Conservation (phyloP, 352 stramenopile genomes). For the Pythium phragmitis region DNA sequence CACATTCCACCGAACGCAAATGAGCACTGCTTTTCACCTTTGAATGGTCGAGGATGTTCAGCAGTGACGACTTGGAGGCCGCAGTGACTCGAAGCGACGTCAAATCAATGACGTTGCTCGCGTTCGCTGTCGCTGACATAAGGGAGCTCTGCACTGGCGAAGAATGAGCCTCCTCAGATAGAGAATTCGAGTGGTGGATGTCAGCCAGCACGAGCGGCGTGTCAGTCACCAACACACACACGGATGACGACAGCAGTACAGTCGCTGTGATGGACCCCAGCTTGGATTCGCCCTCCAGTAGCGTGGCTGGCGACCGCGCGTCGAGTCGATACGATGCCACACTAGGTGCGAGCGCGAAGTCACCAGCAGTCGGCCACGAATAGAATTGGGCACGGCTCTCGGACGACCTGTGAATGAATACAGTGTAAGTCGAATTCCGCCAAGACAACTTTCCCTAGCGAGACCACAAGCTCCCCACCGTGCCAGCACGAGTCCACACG, state of each 20-base stretch:
- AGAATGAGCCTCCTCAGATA: background rate
- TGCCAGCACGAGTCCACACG: slow-evolving; percentile 40
- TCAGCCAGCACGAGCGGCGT: slow-evolving; percentile 17
- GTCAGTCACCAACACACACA: slow-evolving; percentile 17
- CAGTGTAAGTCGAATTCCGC: too few relatives aligned
- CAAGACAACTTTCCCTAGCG: background rate
- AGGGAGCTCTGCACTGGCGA: background rate
- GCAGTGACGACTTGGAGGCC: slow-evolving; percentile 7
- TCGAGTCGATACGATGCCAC: slow-evolving; percentile 8
- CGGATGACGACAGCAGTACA: slow-evolving; percentile 10
- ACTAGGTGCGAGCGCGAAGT: background rate
- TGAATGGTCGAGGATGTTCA: slow-evolving; percentile 18
- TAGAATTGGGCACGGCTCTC: slow-evolving; percentile 7
- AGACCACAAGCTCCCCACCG: slow-evolving; percentile 22
- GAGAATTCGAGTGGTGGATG: slow-evolving; percentile 2
- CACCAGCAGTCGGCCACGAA: background rate
- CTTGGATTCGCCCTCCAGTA: background rate
- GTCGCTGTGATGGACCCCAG: slow-evolving; percentile 13
- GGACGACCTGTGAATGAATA: slow-evolving; percentile 5
- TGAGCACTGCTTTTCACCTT: background rate
- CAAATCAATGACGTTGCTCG: slow-evolving; percentile 22
- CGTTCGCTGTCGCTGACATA: background rate
- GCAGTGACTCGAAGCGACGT: slow-evolving; percentile 23
- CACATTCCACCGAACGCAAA: background rate
- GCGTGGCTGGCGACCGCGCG: background rate